These are phyloP conservation scores for Penicillium malachiteum DNA, from an alignment of 495 filamentous ascomycete genomes.

Conservation along the genomic window DNA sequence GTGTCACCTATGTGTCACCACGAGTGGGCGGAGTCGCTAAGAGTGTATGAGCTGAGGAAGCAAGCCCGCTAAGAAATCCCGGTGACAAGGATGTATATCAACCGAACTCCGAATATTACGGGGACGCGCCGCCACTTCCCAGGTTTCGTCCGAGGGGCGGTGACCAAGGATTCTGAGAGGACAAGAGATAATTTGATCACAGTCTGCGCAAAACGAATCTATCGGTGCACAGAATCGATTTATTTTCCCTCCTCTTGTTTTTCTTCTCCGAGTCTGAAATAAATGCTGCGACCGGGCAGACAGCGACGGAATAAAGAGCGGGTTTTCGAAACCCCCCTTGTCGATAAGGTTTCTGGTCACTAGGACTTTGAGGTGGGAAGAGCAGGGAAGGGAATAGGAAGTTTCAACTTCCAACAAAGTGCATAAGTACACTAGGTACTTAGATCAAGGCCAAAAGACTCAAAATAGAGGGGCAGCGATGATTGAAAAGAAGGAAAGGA, in stretches of 20 bases:
- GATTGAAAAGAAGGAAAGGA: slow-evolving; percentile 18
- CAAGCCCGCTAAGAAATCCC: neutral
- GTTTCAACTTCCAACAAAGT: slow-evolving; percentile 20
- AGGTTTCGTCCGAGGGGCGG: neutral
- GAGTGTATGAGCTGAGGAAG: neutral
- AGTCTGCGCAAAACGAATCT: slow-evolving; percentile 9
- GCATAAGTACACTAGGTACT: neutral
- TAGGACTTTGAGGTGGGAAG: slow-evolving; percentile 16
- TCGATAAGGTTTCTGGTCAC: slow-evolving; percentile 17
- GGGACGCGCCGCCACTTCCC: slow-evolving; percentile 20
- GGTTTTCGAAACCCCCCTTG: slow-evolving; percentile 16
- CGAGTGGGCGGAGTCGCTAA: neutral
- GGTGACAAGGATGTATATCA: slow-evolving; percentile 9
- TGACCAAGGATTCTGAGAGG: slow-evolving; percentile 1
- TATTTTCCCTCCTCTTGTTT: neutral
- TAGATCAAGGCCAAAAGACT: slow-evolving; percentile 4
- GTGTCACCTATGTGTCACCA: slow-evolving; percentile 2
- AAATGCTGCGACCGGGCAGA: slow-evolving; percentile 30
- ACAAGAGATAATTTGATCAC: slow-evolving; percentile 10
- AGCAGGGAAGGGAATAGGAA: slow-evolving; percentile 9
- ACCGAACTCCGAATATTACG: slow-evolving; percentile 11
- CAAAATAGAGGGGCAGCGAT: slow-evolving; percentile 13
- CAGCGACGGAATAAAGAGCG: slow-evolving; percentile 20
- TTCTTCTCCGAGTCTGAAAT: slow-evolving; percentile 1
- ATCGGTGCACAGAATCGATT: neutral